Percentiles rank a stretch among this genome's conserved stretches.
These are phyloP conservation scores for Candida glucosophila DNA, from an alignment of 1,139 yeast genomes.

Conservation along the genomic window DNA sequence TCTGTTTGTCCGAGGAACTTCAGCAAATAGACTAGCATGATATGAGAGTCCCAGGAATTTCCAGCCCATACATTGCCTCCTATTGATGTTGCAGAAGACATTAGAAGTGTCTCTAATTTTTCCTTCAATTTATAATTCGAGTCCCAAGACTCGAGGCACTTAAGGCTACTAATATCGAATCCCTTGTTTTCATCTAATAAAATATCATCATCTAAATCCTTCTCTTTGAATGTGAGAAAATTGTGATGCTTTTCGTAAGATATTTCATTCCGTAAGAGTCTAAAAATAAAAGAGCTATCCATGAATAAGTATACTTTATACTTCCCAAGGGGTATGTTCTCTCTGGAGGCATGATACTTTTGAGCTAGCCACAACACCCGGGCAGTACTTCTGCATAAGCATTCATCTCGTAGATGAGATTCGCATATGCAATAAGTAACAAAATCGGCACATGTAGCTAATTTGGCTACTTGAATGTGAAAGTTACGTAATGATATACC, in stretches of 20 bases:
- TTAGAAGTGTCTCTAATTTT: conserved; percentile 67
- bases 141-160: conserved; percentile 45
- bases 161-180: conserved; percentile 2
- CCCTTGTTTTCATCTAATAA: background rate
- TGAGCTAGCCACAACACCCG: conserved; percentile 52
- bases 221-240: too few species aligned
- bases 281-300: conserved; percentile 1
- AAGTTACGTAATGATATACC: conserved; percentile 72
- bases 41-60: conserved; percentile 47
- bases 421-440: conserved; percentile 47
- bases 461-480: conserved; percentile 66
- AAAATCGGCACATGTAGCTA: conserved; percentile 62
- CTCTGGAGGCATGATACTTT: conserved; percentile 21
- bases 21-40: conserved; percentile 20
- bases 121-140: conserved; percentile 66
- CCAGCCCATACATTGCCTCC: conserved; percentile 67
- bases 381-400: conserved; percentile 34
- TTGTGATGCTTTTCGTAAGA: too few species aligned
- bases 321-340: conserved; percentile 8
- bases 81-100: conserved; percentile 72
- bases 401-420: conserved; percentile 15
- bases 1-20: conserved; percentile 6
- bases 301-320: conserved; percentile 10
- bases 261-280: too few species aligned
- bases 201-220: too few species aligned